These are phyloP conservation scores for Fraxinus ornus DNA, from an alignment of 305 asterid species.

Conservation along the genomic window DNA sequence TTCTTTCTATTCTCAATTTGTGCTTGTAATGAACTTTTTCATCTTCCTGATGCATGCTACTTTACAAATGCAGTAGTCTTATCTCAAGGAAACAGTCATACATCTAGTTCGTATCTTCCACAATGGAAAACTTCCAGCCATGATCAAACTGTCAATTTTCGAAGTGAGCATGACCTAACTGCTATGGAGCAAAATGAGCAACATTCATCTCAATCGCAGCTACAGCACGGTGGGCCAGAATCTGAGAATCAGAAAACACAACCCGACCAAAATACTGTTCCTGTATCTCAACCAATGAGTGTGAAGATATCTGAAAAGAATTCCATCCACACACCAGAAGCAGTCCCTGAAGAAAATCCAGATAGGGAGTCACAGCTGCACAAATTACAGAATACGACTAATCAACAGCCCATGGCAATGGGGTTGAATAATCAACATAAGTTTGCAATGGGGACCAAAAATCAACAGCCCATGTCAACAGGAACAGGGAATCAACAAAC, in stretches of 20 bases:
- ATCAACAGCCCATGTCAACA: constrained; percentile 37
- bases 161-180: constrained; percentile 44
- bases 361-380: constrained; percentile 45
- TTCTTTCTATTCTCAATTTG: not conserved
- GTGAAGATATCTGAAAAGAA: constrained; percentile 44
- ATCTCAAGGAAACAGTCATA: constrained; percentile 50
- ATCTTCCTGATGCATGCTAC: constrained; percentile 20
- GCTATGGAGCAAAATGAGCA: constrained; percentile 44
- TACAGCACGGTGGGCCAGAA: constrained; percentile 41
- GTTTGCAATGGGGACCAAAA: constrained; percentile 28
- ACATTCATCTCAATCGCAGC: constrained; percentile 44
- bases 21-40: not conserved
- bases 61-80: constrained; percentile 38
- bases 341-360: constrained; percentile 32
- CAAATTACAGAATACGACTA: constrained; percentile 37
- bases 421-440: constrained; percentile 36
- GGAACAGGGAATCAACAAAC: constrained; percentile 38
- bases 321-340: constrained; percentile 32
- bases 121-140: constrained; percentile 66
- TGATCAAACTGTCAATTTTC: constrained; percentile 45
- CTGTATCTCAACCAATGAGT: constrained; percentile 38
- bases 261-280: constrained; percentile 32
- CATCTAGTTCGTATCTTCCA: constrained; percentile 50
- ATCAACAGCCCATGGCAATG: constrained; percentile 33
- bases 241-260: constrained; percentile 44